Evolutionary conservation across 2,329 filamentous ascomycete genomes (phyloP), one percentile per base, ranked within the genome.

Genomic region (Pseudovirgaria hyperparasitica): DNA sequence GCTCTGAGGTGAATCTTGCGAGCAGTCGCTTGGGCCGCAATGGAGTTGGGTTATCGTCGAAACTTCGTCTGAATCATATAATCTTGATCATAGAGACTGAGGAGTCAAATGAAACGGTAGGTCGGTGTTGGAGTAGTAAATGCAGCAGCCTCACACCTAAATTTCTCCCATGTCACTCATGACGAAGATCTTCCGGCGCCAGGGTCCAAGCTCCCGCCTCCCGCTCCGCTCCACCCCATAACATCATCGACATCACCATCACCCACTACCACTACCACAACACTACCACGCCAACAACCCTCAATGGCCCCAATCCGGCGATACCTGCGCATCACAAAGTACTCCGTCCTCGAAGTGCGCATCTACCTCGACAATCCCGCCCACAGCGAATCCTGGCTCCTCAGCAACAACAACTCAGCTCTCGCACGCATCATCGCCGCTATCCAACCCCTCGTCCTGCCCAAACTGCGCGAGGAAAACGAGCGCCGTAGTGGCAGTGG

Each of bases 291-390:
- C 18, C 16, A 5, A 12, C 12, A 5, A n/a, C 17, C 13, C 25
- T 33, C 25, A 12, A 94, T 94, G 86, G 79, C 85, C 9, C 86
- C 86, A 8, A 72, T 93, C 25, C 75, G 86, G 32, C 73, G 86
- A 43, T 94, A 96, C 51, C 67, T 96, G 29, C 74, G 87, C 27
- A 92, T 96, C 42, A 87, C 81, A 29, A 86, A 87, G 49, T 82
- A 84, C 54, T 93, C 87, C 4, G 85, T 94, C 17, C 69, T 98
- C n/a, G 90, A 98, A 65, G 85, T 82, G 38, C 85, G 86, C 38
- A 90, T 98, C 40, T 96, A 96, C 55, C 73, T 94, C 24, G 87
- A 96, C 38, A 86, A 87, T 42, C 90, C 90, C 1, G 72, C 78
- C 9, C 72, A 93, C 34, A 72, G 74, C 14, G 72, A 82, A 38